Percentiles rank a stretch among this genome's conserved stretches.
Conservation (phyloP, 2,329 filamentous ascomycete genomes). For the Ophiostoma novo-ulmi region DNA sequence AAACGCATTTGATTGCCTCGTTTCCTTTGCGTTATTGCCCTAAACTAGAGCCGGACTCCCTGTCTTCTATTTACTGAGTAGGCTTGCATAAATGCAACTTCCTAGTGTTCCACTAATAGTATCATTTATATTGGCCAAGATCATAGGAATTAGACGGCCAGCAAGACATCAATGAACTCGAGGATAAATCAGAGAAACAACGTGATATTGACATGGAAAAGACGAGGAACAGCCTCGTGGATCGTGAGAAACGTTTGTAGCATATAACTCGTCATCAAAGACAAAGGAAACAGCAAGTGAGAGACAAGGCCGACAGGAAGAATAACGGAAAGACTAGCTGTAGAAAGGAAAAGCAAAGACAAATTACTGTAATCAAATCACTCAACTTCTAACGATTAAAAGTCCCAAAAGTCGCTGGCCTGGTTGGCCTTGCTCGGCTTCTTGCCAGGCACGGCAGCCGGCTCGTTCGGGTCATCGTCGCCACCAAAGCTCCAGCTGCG, state of each 20-base stretch:
- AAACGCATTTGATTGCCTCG: neutral
- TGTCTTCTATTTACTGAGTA: neutral
- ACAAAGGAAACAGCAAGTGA: conserved; percentile 1
- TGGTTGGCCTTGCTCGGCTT: conserved; percentile 37
- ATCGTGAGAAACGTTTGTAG: conserved; percentile 5
- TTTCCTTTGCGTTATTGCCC: neutral
- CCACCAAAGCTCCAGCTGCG: conserved; percentile 57
- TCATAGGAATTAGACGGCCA: neutral
- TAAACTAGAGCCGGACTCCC: neutral
- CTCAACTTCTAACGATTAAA: conserved; percentile 32
- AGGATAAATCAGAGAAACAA: neutral
- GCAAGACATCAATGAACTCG: neutral
- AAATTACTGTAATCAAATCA: neutral
- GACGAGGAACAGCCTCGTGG: neutral
- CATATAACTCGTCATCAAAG: conserved; percentile 1
- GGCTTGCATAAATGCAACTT: neutral
- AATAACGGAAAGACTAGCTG: neutral
- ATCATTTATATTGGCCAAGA: too few species aligned
- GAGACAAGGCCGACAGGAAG: neutral
- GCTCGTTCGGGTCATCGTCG: conserved; percentile 42
- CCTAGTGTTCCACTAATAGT: too few species aligned
- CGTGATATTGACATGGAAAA: neutral
- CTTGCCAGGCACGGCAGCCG: conserved; percentile 37
- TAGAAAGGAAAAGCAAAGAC: conserved; percentile 2
- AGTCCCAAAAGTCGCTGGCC: conserved; percentile 45